Base-by-base conservation (phyloP, 2,329 filamentous ascomycete species). In the Arthroderma uncinatum region DNA sequence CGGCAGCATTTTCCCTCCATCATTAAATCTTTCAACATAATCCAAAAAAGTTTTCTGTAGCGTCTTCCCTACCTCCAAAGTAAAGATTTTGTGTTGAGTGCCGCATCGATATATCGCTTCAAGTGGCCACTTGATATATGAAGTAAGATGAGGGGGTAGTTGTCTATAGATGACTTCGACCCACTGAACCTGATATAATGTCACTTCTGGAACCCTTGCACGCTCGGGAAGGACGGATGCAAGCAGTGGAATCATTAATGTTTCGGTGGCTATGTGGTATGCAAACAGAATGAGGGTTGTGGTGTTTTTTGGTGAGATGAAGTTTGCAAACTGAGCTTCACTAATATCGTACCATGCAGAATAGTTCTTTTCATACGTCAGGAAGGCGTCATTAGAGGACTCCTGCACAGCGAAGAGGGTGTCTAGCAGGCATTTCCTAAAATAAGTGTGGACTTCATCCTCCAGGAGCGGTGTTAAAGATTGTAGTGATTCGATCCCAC, bases 101-200 rank as follows among this genome's bases (percentile, higher is more conserved):
- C 50, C 50, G 12, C 19, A 34, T 10, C 23, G 7, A n/a, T 25
- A 16, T 10, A 42, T 54, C 21, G 37, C 34, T 23, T 54, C 53
- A 21, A 54, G 10, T 1, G 53, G 53, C 53, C 53, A 54, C 16
- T 16, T 30, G 12, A 42, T n/a, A 54, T 54, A 54, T 25, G 40
- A 30, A 9, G 8, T 30, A 39, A 39, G 34, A 19, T 19, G 16
- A 54, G 53, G 10, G 10, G 53, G 53, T 16, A 54, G 12, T 39
- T 54, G 36, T 25, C 34, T 28, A 16, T 30, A 42, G 12, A 42
- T 42, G 19, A 37, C 34, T n/a, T 54, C 53, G 21, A 42, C 53
- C 53, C 53, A 54, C 28, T 53, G 50, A 36, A 53, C n/a, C 19
- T 54, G 34, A 34, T 39, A 39, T 30, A 34, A 30, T 40, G 37